These are phyloP conservation scores for Phytopythium vexans DNA, from an alignment of 352 stramenopile species.

Conservation along the genomic window DNA sequence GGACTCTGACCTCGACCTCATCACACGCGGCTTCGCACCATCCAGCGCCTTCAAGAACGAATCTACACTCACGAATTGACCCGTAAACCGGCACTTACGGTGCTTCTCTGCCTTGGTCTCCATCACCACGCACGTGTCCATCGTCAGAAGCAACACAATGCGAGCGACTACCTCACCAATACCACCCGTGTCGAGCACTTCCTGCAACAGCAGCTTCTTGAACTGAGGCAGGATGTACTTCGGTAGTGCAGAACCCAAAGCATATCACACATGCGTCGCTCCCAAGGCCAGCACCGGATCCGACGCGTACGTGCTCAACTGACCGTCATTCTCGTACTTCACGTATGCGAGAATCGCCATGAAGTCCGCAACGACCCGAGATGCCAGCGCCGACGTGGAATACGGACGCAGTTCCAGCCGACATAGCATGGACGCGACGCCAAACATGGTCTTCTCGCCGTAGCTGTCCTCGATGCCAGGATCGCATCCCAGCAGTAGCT, in stretches of 20 bases:
- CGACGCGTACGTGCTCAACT: constrained; percentile 14
- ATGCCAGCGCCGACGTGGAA: constrained; percentile 15
- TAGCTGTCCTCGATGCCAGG: neutral
- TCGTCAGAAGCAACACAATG: constrained; percentile 21
- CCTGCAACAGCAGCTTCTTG: constrained; percentile 12
- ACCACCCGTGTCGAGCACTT: constrained; percentile 16
- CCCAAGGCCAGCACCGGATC: constrained; percentile 16
- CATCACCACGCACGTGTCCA: constrained; percentile 12
- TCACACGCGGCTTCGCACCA: too few relatives aligned
- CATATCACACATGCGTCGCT: constrained; percentile 16
- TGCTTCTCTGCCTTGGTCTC: neutral
- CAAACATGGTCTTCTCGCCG: constrained; percentile 4
- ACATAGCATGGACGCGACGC: constrained; percentile 17
- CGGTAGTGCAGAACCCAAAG: neutral
- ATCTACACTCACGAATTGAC: constrained; percentile 7
- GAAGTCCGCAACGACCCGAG: constrained; percentile 14
- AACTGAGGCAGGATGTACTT: constrained; percentile 16
- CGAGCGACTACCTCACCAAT: constrained; percentile 15
- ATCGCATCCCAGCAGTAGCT: constrained; percentile 1
- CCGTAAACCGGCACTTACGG: neutral
- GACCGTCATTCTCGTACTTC: constrained; percentile 11
- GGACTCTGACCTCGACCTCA: too few relatives aligned
- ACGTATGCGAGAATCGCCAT: constrained; percentile 22
- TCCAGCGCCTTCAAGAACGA: neutral
- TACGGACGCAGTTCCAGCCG: constrained; percentile 15